These are phyloP conservation scores for Vararia minispora DNA, from an alignment of 768 basidiomycete genomes.

Conservation along the genomic window DNA sequence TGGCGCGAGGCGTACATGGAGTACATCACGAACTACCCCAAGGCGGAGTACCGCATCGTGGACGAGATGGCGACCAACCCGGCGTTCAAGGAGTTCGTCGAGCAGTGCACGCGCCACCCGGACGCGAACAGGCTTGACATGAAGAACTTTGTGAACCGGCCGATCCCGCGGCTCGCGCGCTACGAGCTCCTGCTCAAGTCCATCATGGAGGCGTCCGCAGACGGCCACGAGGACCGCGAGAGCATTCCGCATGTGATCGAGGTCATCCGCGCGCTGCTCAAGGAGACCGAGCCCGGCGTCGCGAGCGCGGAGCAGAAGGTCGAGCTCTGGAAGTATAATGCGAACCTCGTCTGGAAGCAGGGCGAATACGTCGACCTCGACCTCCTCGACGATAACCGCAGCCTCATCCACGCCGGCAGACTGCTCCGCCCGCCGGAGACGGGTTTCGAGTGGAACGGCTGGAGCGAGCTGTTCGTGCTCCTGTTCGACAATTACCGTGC, in stretches of 20 bases:
- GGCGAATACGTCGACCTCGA: constrained; percentile 87
- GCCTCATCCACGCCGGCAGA: constrained; percentile 75
- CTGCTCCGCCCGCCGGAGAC: constrained; percentile 81
- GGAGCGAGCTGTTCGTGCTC: constrained; percentile 83
- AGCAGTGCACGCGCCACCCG: constrained; percentile 54
- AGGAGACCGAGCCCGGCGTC: constrained; percentile 82
- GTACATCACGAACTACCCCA: constrained; percentile 89
- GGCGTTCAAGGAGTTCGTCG: constrained; percentile 72
- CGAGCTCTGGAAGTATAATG: constrained; percentile 78
- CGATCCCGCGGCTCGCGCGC: constrained; percentile 81
- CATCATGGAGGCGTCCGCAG: constrained; percentile 66
- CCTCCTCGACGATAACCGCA: constrained; percentile 69
- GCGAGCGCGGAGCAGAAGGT: constrained; percentile 81
- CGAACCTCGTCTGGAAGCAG: constrained; percentile 66
- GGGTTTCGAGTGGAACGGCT: constrained; percentile 80
- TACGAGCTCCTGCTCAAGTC: constrained; percentile 79
- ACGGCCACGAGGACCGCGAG: constrained; percentile 69
- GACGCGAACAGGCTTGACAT: constrained; percentile 80
- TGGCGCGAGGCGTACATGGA: constrained; percentile 91
- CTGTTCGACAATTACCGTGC: constrained; percentile 92
- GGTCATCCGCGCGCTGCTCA: constrained; percentile 76
- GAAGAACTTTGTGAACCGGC: constrained; percentile 87
- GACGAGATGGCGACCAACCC: constrained; percentile 79
- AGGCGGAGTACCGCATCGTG: constrained; percentile 79
- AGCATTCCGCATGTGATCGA: constrained; percentile 82